Evolutionary conservation across 805 yeast genomes (phyloP), one percentile per base, ranked within the genome.

Genomic region (Pichia exigua): DNA sequence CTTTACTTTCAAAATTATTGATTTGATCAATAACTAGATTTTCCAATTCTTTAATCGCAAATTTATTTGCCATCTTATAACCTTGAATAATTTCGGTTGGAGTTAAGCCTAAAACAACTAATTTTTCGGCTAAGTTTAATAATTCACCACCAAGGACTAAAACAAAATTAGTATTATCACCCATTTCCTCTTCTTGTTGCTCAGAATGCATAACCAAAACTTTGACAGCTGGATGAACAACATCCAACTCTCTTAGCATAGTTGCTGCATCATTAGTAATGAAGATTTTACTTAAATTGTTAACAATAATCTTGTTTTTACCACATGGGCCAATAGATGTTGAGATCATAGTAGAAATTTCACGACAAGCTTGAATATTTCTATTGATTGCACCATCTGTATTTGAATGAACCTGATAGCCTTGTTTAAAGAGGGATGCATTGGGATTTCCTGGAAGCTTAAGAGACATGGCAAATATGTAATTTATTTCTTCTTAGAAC

Each of bases 271-370:
- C 99, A 60, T 88, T 88, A 43, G 98, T 94, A 56, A 94, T 81
- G 66, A 90, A 88, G 24, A 88, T 85, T 65, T 85, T 89, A 54
- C 89, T 90, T 59, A 87, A 71, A 61, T 87, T 80, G 71, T 92
- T 92, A 51, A 94, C 96, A 61, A 94, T 85, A 67, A 94, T 89
- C 77, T 94, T 94, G 70, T 91, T 94, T 64, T 97, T 80, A 49
- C 99, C 99, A 70, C 95, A 87, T 54, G 99, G 99, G 8, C 99
- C 99, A 74, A 94, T 86, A 13, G 97, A 89, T 2, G 97, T 90
- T 53, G 91, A 78, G 56, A 95, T 89, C 81, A 92, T 90, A 49
- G 83, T 79, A 56, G 96, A 81, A 69, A 94, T 86, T 69, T 94
- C 98, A 61, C 96, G 81, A 55, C 94, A 89, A 2, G 99, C 99